Base-by-base conservation (phyloP, 1,284 basidiomycete genomes). In the Quambalaria eucalypti region DNA sequence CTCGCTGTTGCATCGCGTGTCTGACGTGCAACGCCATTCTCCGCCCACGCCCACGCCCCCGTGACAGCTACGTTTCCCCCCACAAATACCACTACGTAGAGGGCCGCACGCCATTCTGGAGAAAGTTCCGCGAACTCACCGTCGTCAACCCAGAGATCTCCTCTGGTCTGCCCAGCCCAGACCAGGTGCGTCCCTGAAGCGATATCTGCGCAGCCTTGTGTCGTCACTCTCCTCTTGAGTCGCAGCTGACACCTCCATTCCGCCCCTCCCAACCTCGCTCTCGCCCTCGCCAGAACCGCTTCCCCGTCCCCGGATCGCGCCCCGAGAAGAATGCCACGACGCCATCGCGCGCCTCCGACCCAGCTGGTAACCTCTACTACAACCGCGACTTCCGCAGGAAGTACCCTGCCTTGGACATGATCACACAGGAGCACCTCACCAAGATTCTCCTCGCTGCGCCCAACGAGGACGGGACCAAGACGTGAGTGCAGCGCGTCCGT, bases 351-450 rank as follows among this genome's bases (percentile, higher is more conserved):
- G 90, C 54, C 16, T 48, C 52, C 19, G 62, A 68, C 55, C 51
- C 62, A 16, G 65, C 66, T 23, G 54, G 58, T 59, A 64, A 76
- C 62, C 44, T 69, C 44, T 96, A 96, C 82, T 90, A 85, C 85
- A 89, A 91, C 78, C 88, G 91, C 60, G 91, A 96, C 78, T 87
- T 91, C 69, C 85, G 92, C 58, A 84, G 91, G 57, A 84, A 85
- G 54, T 95, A 91, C 78, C 90, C 91, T 29, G 86, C 86, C 69
- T 84, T 90, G 48, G 66, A 72, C 33, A 70, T 74, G 62, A 65
- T 75, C 52, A 75, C 69, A 25, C 73, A 75, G 57, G 58, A 66
- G 55, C 59, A 68, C 54, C 62, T 75, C 38, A 87, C 90, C 6
- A 80, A 83, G 25, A 79, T 96, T 59, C 82, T 96, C 40, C 83